Evolutionary conservation across 176 grass and related monocot species (phyloP).

Genomic region (Melocanna baccifera): DNA sequence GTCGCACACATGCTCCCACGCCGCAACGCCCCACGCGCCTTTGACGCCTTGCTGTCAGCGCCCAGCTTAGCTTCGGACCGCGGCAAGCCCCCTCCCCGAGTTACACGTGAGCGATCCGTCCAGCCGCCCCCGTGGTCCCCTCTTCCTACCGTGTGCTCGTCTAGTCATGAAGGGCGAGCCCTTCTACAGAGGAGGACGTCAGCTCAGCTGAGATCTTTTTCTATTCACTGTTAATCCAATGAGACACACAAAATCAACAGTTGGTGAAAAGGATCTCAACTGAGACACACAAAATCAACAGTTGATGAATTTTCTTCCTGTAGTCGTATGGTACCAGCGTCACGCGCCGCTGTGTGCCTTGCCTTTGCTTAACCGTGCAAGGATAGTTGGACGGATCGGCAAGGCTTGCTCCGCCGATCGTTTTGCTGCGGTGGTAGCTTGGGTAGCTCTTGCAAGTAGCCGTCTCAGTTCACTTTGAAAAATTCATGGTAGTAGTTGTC

Average conservation of each 20-base stretch:
- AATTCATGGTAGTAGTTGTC: not conserved
- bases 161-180: too few relatives aligned
- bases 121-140: not conserved
- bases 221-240: too few relatives aligned
- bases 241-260: too few relatives aligned
- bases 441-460: conserved; percentile 8
- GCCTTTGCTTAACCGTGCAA: not conserved
- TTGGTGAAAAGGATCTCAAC: too few relatives aligned
- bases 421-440: not conserved
- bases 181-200: too few relatives aligned
- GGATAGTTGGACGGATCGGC: not conserved
- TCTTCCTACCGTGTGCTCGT: not conserved
- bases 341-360: not conserved
- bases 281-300: too few relatives aligned
- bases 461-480: too few relatives aligned
- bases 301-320: too few relatives aligned
- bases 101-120: not conserved
- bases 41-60: conserved; percentile 28
- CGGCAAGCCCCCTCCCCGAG: not conserved
- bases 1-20: too few relatives aligned
- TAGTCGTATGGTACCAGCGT: not conserved
- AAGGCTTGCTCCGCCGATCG: not conserved
- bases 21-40: conserved; percentile 31
- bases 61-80: not conserved
- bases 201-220: too few relatives aligned